Evolutionary conservation across 202 grass and related monocot genomes (phyloP).

Genomic region (Schoenoplectus triqueter): DNA sequence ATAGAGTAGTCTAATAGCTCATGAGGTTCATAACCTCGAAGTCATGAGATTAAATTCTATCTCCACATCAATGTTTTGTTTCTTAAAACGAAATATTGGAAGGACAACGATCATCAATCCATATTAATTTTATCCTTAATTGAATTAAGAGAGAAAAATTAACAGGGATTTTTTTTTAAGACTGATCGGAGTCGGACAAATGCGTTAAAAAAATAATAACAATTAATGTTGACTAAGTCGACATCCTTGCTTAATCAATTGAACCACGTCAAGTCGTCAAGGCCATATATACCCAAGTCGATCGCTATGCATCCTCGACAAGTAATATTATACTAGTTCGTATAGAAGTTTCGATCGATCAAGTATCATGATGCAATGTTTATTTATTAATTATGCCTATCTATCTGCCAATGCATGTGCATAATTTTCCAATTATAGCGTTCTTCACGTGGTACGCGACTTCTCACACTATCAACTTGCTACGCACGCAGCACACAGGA

Average conservation of each 20-base stretch:
- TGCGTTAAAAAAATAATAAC: neutral
- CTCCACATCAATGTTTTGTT: too few species aligned
- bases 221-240: neutral
- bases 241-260: neutral
- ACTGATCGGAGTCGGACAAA: too few species aligned
- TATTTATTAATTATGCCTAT: conserved; percentile 2
- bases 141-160: too few species aligned
- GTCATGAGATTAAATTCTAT: too few species aligned
- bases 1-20: too few species aligned
- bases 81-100: too few species aligned
- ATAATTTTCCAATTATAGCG: neutral
- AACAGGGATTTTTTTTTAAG: too few species aligned
- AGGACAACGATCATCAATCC: too few species aligned
- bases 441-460: conserved; percentile 3
- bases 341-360: conserved; percentile 21
- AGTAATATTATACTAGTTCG: conserved; percentile 5
- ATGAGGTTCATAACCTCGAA: too few species aligned
- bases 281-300: neutral
- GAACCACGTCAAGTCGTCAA: conserved; percentile 4
- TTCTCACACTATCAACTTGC: conserved; percentile 12
- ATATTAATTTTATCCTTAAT: too few species aligned
- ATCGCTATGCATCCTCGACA: neutral
- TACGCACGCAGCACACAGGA: neutral
- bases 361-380: neutral
- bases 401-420: neutral